Evolutionary conservation across 2,329 filamentous ascomycete species (phyloP).

Genomic region (Microascus cirrosus): DNA sequence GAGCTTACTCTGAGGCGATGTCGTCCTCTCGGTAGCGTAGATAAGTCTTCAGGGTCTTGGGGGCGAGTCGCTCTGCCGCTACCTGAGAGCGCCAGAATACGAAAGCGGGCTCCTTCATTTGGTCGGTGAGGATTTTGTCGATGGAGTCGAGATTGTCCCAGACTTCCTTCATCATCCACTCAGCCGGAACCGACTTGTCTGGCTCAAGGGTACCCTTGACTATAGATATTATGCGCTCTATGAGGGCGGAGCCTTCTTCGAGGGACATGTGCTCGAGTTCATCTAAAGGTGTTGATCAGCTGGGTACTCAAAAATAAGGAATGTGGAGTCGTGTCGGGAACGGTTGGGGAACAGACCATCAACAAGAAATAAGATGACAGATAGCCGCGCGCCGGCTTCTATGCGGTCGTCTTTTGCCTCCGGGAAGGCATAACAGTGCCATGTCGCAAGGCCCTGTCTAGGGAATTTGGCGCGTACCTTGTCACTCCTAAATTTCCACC

Average conservation of each 20-base stretch:
- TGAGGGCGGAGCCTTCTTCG: constrained; percentile 22
- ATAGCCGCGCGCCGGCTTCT: constrained; percentile 21
- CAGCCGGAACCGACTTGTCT: constrained; percentile 18
- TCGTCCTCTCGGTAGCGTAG: constrained; percentile 25
- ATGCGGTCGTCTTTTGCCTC: constrained; percentile 24
- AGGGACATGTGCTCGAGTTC: constrained; percentile 28
- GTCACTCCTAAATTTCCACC: constrained; percentile 23
- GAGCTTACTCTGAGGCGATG: constrained; percentile 24
- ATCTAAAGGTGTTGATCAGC: constrained; percentile 14
- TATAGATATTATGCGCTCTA: constrained; percentile 23
- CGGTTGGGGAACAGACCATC: constrained; percentile 19
- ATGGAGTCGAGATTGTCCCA: constrained; percentile 25
- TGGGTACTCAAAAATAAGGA: not conserved
- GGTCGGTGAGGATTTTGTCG: constrained; percentile 22
- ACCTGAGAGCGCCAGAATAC: constrained; percentile 28
- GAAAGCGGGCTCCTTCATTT: constrained; percentile 23
- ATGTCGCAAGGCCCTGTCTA: constrained; percentile 20
- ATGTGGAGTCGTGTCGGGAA: not conserved
- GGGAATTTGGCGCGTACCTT: constrained; percentile 20
- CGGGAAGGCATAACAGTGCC: constrained; percentile 21
- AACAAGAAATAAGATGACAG: constrained; percentile 28
- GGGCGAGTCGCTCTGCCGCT: constrained; percentile 14
- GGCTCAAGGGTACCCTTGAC: constrained; percentile 17
- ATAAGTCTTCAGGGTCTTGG: constrained; percentile 18
- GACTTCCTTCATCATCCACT: constrained; percentile 25